Evolutionary conservation across 208 protist species (phyloP).

Genomic region (Novymonas esmeraldas): DNA sequence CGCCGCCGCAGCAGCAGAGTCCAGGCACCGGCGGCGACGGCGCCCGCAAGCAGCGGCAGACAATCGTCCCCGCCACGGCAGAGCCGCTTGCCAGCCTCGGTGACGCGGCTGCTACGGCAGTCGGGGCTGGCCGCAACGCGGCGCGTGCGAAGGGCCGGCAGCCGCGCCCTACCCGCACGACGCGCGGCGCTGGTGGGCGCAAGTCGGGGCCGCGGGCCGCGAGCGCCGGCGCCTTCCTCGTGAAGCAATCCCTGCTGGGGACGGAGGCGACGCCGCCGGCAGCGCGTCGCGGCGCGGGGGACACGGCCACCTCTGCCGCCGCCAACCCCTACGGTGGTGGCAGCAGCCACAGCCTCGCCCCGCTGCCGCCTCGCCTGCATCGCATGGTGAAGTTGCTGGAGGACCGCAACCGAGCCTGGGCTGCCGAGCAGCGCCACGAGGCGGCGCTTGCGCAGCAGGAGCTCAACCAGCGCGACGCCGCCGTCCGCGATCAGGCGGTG

Average conservation of each 20-base stretch:
- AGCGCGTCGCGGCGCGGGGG: neutral
- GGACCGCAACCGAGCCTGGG: conserved; percentile 51
- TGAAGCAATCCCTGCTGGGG: conserved; percentile 18
- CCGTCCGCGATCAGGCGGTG: conserved; percentile 28
- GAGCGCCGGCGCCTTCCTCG: conserved; percentile 35
- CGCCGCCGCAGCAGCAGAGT: conserved; percentile 13
- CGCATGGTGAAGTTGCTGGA: conserved; percentile 38
- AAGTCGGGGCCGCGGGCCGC: neutral
- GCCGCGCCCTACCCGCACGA: neutral
- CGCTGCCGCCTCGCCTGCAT: conserved; percentile 39
- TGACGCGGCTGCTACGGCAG: neutral
- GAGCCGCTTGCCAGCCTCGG: neutral
- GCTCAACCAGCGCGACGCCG: conserved; percentile 31
- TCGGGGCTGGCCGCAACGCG: conserved; percentile 25
- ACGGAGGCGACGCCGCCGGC: neutral
- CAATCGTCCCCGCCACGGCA: neutral
- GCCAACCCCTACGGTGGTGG: neutral
- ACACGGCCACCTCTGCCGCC: neutral
- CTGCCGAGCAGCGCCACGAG: conserved; percentile 40
- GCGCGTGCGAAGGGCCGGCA: conserved; percentile 5
- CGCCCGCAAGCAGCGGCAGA: neutral
- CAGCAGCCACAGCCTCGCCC: neutral
- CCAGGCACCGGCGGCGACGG: neutral
- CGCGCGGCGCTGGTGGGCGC: neutral
- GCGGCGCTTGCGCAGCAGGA: conserved; percentile 37